phyloP scores from a whole-genome alignment of 352 stramenopile genomes.

The Globisporangium okanoganense region DNA sequence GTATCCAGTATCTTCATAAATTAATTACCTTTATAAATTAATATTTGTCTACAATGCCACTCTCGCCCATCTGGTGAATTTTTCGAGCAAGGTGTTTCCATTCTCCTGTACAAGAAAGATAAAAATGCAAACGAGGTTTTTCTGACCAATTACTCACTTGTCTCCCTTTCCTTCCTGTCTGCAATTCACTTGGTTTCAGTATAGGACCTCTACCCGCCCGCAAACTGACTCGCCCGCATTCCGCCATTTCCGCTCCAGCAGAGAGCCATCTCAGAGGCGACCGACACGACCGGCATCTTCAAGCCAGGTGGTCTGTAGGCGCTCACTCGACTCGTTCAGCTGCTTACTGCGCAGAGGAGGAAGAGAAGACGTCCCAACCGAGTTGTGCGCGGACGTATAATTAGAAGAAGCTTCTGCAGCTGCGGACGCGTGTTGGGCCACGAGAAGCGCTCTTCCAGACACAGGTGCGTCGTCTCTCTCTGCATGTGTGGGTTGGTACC shows the following conservation, averaged over 20 bases:
- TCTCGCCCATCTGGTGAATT: no score
- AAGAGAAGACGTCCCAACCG: not conserved
- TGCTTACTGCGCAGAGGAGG: not conserved
- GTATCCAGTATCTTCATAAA: not conserved
- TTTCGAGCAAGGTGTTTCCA: no score
- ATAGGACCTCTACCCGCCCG: not conserved
- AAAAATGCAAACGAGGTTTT: no score
- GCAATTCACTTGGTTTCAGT: slow-evolving; percentile 1
- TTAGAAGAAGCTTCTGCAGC: not conserved
- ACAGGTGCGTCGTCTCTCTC: not conserved
- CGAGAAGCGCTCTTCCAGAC: not conserved
- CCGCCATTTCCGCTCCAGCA: slow-evolving; percentile 2
- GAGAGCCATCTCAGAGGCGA: not conserved
- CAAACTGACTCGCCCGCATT: not conserved
- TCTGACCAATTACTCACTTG: not conserved
- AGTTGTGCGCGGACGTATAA: not conserved
- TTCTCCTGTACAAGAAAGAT: no score
- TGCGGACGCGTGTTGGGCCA: no score
- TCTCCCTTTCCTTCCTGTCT: not conserved
- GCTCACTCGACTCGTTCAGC: not conserved
- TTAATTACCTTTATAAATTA: not conserved
- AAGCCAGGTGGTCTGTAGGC: not conserved
- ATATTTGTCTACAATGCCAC: not conserved
- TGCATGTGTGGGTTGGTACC: not conserved
- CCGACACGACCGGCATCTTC: not conserved